Evolutionary conservation across 2,329 filamentous ascomycete species (phyloP), one percentile per base, ranked within the genome.

Genomic region (Fusarium sp.): DNA sequence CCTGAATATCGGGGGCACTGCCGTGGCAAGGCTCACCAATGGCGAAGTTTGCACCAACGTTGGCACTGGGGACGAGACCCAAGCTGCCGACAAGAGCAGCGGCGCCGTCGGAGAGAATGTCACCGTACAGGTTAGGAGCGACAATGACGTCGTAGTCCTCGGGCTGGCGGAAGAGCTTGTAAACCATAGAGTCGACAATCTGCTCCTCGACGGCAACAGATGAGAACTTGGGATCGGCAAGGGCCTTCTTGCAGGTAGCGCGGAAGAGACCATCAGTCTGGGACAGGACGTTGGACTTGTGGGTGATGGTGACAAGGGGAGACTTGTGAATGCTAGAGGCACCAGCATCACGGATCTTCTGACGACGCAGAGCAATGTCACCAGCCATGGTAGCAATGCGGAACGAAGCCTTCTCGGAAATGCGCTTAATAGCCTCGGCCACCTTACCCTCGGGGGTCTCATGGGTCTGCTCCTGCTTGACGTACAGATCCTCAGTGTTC

Each of bases 21-120:
- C 96, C 96, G 83, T 99, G 96, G 86, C 96, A 98, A 60, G 96
- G 96, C 89, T 99, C 96, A 73, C 96, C 96, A 78, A 99, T 98
- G 75, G 94, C 96, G 80, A 98, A 98, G 46, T 89, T 89, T 82
- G 97, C 93, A 73, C 96, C 95, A 16, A 99, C 96, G 81, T 99
- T 99, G 76, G 96, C 96, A 76, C 91, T 94, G 49, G 96, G 96
- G 2, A 99, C 96, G 42, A 99, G 90, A 74, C 96, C 96, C 41
- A 99, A 86, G 61, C 91, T 94, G 49, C 95, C 96, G 33, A 98
- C 95, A 35, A 98, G 90, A 5, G 96, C 96, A 31, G 96, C 96
- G 56, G 96, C 95, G 74, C 94, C 95, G 82, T 99, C 96, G 5
- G 94, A 97, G 42, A 99, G 88, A 76, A 99, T 96, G 83, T 99